These are phyloP conservation scores for Botryotinia convoluta DNA, from an alignment of 2,329 filamentous ascomycete genomes.

Conservation along the genomic window DNA sequence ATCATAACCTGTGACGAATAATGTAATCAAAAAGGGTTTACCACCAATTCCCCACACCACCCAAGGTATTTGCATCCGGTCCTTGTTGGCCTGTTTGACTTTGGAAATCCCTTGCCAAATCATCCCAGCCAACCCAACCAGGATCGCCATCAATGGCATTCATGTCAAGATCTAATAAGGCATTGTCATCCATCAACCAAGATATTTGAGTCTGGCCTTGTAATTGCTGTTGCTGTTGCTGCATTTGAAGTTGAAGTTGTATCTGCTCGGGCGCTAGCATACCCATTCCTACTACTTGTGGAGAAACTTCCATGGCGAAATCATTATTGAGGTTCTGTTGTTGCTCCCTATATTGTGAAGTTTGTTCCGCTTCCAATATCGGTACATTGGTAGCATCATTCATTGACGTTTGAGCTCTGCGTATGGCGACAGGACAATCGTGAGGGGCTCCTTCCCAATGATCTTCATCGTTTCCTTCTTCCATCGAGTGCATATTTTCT, in stretches of 20 bases:
- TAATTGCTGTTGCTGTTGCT: slow-evolving; percentile 25
- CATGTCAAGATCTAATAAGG: slow-evolving; percentile 35
- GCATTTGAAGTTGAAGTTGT: slow-evolving; percentile 30
- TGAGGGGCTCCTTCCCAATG: slow-evolving; percentile 19
- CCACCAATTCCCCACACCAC: slow-evolving; percentile 36
- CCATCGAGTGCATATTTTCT: slow-evolving; percentile 44
- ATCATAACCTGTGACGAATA: neutral
- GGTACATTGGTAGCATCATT: neutral
- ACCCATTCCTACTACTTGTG: slow-evolving; percentile 32
- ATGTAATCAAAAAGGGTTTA: slow-evolving; percentile 13
- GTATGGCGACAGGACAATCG: slow-evolving; percentile 4
- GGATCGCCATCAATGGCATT: slow-evolving; percentile 32
- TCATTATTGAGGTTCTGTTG: neutral
- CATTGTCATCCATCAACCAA: slow-evolving; percentile 34
- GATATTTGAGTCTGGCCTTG: slow-evolving; percentile 17
- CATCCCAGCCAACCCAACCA: slow-evolving; percentile 40
- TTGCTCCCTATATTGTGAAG: neutral
- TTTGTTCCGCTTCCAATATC: neutral
- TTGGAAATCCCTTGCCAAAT: slow-evolving; percentile 39
- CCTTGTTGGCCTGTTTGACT: slow-evolving; percentile 25
- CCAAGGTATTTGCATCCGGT: slow-evolving; percentile 26
- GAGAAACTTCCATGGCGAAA: slow-evolving; percentile 21
- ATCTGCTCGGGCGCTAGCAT: slow-evolving; percentile 29
- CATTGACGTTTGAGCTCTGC: neutral
- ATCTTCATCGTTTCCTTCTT: slow-evolving; percentile 13